These are phyloP conservation scores for Beauveria caledonica DNA, from an alignment of 2,329 filamentous ascomycete genomes.

Conservation along the genomic window DNA sequence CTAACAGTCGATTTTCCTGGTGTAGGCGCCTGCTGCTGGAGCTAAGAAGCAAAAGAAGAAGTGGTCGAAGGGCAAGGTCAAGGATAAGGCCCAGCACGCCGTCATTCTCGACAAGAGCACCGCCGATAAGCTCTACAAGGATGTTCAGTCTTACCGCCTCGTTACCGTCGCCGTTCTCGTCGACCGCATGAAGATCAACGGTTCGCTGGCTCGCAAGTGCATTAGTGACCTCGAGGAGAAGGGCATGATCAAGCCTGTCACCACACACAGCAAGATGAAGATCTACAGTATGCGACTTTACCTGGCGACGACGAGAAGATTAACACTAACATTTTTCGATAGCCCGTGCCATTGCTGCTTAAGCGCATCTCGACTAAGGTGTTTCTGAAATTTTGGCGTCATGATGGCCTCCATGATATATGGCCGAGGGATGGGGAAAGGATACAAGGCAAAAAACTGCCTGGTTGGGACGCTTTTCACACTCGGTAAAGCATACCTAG, in stretches of 20 bases:
- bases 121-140: constrained; percentile 98
- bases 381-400: constrained; percentile 30
- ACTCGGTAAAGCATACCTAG: constrained; percentile 30
- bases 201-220: constrained; percentile 85
- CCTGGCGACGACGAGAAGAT: neutral
- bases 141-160: constrained; percentile 99
- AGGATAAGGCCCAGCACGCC: constrained; percentile 99
- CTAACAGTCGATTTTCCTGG: constrained; percentile 10
- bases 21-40: constrained; percentile 33
- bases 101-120: constrained; percentile 98
- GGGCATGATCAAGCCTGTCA: constrained; percentile 96
- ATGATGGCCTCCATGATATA: constrained; percentile 29
- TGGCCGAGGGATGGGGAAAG: constrained; percentile 26
- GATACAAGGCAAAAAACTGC: constrained; percentile 27
- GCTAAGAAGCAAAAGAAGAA: constrained; percentile 41
- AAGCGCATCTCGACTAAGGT: constrained; percentile 24
- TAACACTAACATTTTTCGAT: constrained; percentile 21
- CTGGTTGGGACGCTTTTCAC: constrained; percentile 33
- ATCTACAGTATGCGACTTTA: constrained; percentile 72
- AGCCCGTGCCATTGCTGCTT: constrained; percentile 53
- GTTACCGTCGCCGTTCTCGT: constrained; percentile 97
- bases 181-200: constrained; percentile 99
- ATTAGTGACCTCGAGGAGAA: constrained; percentile 93
- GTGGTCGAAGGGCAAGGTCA: constrained; percentile 63
- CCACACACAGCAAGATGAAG: constrained; percentile 93